phyloP scores from a whole-genome alignment of 495 filamentous ascomycete genomes.

The Neurospora sp. region DNA sequence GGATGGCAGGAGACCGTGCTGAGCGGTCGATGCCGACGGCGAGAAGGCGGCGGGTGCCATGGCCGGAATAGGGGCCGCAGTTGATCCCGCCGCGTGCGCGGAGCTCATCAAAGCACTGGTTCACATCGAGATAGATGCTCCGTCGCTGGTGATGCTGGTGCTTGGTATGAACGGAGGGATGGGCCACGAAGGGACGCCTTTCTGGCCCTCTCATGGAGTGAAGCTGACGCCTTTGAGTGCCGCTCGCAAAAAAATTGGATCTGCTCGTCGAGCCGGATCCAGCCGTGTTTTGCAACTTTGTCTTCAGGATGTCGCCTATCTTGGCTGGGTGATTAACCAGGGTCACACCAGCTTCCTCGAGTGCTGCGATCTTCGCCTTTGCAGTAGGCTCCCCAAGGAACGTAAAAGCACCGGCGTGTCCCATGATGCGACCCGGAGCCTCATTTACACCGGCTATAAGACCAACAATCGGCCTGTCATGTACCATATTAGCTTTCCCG shows the following conservation, averaged over 20 bases:
- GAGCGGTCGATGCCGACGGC: constrained; percentile 58
- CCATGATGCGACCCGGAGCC: constrained; percentile 65
- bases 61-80: constrained; percentile 33
- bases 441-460: constrained; percentile 64
- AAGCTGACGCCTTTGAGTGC: constrained; percentile 3
- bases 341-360: constrained; percentile 60
- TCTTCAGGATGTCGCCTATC: constrained; percentile 65
- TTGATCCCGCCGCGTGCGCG: constrained; percentile 36
- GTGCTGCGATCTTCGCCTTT: constrained; percentile 52
- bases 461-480: constrained; percentile 63
- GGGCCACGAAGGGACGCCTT: not conserved
- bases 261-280: constrained; percentile 25
- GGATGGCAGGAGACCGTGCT: constrained; percentile 53
- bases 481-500: not conserved
- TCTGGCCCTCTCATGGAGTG: constrained; percentile 10
- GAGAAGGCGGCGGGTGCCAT: constrained; percentile 30
- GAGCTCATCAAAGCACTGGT: constrained; percentile 51
- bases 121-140: constrained; percentile 47
- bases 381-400: constrained; percentile 57
- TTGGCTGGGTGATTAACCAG: constrained; percentile 76
- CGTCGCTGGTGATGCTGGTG: constrained; percentile 34
- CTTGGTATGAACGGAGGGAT: not conserved
- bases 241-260: constrained; percentile 11
- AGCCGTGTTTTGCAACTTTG: constrained; percentile 14
- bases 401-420: constrained; percentile 76